phyloP scores from a whole-genome alignment of 2,329 filamentous ascomycete species.

The Diaporthe citriasiana region DNA sequence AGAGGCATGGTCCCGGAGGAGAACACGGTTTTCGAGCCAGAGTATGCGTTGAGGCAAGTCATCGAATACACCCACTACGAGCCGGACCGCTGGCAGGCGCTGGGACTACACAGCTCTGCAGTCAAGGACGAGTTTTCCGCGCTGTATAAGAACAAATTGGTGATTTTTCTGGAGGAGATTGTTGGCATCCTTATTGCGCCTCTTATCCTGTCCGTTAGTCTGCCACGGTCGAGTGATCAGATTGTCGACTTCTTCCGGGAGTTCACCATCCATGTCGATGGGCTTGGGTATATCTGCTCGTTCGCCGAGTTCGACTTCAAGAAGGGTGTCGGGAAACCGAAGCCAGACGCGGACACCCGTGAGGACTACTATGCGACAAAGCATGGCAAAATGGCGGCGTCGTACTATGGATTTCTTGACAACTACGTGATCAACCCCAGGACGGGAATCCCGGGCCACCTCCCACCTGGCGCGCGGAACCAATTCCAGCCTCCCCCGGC shows the following conservation, averaged over 20 bases:
- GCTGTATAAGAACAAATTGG: constrained; percentile 91
- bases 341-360: constrained; percentile 73
- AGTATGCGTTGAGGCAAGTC: constrained; percentile 88
- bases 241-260: constrained; percentile 98
- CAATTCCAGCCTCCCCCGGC: constrained; percentile 82
- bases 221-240: constrained; percentile 90
- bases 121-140: constrained; percentile 91
- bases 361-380: constrained; percentile 96
- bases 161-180: constrained; percentile 94
- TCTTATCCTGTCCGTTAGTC: constrained; percentile 86
- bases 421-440: constrained; percentile 86
- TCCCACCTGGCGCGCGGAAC: constrained; percentile 67
- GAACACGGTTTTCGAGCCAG: constrained; percentile 89
- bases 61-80: constrained; percentile 94
- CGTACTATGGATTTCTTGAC: constrained; percentile 94
- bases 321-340: constrained; percentile 72
- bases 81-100: constrained; percentile 86
- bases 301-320: constrained; percentile 99
- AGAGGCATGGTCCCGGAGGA: constrained; percentile 90
- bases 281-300: constrained; percentile 94
- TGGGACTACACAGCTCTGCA: constrained; percentile 90
- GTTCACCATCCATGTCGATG: constrained; percentile 97
- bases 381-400: constrained; percentile 98
- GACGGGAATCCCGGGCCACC: constrained; percentile 73
- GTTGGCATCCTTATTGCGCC: constrained; percentile 93